phyloP scores from a whole-genome alignment of 495 filamentous ascomycete genomes.

The Amniculicola lignicola region DNA sequence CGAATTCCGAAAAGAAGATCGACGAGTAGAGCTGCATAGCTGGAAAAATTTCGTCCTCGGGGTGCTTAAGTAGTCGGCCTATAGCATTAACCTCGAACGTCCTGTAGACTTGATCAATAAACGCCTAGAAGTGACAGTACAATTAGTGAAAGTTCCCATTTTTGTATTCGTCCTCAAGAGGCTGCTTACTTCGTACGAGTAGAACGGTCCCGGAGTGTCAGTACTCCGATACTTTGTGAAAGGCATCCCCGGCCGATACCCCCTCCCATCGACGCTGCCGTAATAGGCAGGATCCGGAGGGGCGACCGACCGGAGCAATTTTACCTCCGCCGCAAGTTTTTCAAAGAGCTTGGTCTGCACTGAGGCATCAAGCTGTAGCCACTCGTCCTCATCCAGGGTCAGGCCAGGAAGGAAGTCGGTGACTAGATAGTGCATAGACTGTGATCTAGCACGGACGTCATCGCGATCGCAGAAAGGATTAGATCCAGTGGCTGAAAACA shows the following conservation, averaged over 20 bases:
- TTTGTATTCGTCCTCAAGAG: too few species aligned
- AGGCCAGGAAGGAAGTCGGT: slow-evolving; percentile 2
- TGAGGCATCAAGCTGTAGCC: neutral
- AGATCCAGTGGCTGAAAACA: neutral
- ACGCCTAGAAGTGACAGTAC: too few species aligned
- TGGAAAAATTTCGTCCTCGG: neutral
- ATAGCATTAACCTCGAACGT: too few species aligned
- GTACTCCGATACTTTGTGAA: too few species aligned
- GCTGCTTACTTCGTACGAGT: too few species aligned
- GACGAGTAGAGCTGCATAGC: neutral
- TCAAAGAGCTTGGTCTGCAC: neutral
- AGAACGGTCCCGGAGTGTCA: too few species aligned
- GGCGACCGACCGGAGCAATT: slow-evolving; percentile 4
- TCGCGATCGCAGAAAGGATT: neutral
- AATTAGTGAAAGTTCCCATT: too few species aligned
- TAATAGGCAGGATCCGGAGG: neutral
- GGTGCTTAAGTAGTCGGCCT: too few species aligned
- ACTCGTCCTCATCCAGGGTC: neutral
- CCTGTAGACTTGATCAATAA: too few species aligned
- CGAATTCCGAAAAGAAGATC: neutral
- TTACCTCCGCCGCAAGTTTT: neutral
- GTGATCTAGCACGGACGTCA: neutral
- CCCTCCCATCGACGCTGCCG: neutral
- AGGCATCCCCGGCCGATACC: neutral
- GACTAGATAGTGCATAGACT: neutral